phyloP scores from a whole-genome alignment of 78 protist genomes.

The Isochrysis galbana region DNA sequence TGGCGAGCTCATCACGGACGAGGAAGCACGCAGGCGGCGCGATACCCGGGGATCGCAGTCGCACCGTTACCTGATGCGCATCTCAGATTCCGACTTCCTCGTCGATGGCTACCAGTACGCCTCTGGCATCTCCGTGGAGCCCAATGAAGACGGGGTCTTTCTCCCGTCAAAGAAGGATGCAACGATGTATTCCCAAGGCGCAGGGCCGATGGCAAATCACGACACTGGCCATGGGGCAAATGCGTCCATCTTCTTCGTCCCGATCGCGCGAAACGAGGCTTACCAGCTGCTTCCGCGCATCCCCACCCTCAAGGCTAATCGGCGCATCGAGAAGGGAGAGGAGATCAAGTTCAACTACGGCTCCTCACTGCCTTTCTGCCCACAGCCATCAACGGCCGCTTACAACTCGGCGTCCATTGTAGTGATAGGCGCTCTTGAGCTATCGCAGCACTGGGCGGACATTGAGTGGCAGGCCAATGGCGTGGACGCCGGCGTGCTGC shows the following conservation, averaged over 20 bases:
- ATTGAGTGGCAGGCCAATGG: background rate
- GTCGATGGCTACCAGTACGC: conserved; percentile 11
- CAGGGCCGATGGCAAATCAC: background rate
- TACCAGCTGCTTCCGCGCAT: background rate
- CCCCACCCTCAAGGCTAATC: background rate
- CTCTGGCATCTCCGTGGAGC: background rate
- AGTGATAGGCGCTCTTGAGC: background rate
- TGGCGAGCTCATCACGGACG: conserved; percentile 7
- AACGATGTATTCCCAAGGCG: background rate
- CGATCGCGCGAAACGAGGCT: background rate
- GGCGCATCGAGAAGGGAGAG: background rate
- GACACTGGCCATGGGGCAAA: background rate
- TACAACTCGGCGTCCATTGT: background rate
- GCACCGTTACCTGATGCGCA: conserved; percentile 12
- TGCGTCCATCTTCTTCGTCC: background rate
- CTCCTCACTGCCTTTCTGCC: conserved; percentile 4
- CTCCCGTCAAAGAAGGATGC: background rate
- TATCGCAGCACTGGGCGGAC: background rate
- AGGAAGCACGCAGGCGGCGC: background rate
- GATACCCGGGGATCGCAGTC: background rate
- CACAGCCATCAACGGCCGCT: background rate
- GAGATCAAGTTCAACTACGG: conserved; percentile 14
- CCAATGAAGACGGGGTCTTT: background rate
- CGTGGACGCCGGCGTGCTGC: conserved; percentile 6
- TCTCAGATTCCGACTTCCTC: conserved; percentile 1